Conservation (phyloP, 106 monocot genomes). For the Allium sativum region DNA sequence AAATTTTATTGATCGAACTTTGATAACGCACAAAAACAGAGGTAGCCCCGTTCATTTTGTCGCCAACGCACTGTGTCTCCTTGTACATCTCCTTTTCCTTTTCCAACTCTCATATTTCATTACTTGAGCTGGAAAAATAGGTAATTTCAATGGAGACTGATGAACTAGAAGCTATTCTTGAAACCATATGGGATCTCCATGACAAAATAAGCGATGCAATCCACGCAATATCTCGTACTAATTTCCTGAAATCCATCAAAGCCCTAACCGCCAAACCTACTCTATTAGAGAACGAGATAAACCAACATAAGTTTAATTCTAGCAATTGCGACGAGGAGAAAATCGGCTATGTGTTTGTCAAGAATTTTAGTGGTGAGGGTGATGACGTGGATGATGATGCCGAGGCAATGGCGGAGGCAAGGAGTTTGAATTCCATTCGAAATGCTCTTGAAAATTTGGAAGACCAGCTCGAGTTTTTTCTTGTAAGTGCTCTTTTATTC, state of each 20-base stretch:
- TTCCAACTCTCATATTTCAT: slow-evolving; percentile 10
- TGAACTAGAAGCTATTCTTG: slow-evolving; percentile 41
- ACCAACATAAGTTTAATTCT: neutral
- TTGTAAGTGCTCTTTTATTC: slow-evolving; percentile 22
- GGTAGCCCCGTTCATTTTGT: too few relatives aligned
- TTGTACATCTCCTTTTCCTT: neutral
- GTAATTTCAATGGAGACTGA: slow-evolving; percentile 36
- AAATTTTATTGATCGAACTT: too few relatives aligned
- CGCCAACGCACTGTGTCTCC: too few relatives aligned
- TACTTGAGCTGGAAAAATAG: slow-evolving; percentile 25
- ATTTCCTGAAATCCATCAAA: slow-evolving; percentile 47
- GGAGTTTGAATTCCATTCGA: slow-evolving; percentile 48
- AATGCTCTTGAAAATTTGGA: slow-evolving; percentile 58
- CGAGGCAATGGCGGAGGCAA: slow-evolving; percentile 34
- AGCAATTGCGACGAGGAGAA: slow-evolving; percentile 3
- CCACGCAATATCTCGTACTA: slow-evolving; percentile 45
- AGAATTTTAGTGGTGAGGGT: slow-evolving; percentile 14
- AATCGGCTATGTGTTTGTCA: slow-evolving; percentile 17
- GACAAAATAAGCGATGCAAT: slow-evolving; percentile 73
- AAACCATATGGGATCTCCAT: slow-evolving; percentile 75
- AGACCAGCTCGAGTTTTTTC: slow-evolving; percentile 66
- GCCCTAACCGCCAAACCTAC: slow-evolving; percentile 4
- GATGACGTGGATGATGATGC: slow-evolving; percentile 5
- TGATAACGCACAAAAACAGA: too few relatives aligned
- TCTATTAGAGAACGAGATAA: neutral